A percentile compares a stretch with the other conserved stretches of the same genome.
Evolutionary conservation across 2,329 filamentous ascomycete genomes (phyloP).

Genomic region (Colletotrichum graminicola): DNA sequence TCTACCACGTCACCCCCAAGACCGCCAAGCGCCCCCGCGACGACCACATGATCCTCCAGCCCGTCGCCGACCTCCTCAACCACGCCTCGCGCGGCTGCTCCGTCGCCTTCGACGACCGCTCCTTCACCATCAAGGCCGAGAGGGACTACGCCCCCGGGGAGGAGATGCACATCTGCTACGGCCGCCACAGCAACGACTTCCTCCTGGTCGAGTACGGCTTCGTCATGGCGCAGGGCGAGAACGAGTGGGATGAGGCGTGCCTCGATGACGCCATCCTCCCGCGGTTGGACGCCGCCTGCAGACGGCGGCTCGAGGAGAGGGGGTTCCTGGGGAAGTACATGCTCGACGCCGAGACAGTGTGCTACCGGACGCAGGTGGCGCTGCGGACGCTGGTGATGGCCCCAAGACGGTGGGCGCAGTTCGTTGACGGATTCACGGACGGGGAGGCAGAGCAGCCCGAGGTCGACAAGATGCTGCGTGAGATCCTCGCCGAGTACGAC

Average conservation of each 20-base stretch:
- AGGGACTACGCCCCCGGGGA: conserved; percentile 66
- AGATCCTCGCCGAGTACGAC: conserved; percentile 55
- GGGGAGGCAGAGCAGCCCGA: conserved; percentile 56
- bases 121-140: conserved; percentile 68
- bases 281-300: conserved; percentile 51
- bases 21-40: conserved; percentile 58
- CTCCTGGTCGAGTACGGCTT: conserved; percentile 77
- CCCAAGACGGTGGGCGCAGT: conserved; percentile 57
- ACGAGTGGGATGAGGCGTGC: conserved; percentile 64
- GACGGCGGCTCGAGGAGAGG: conserved; percentile 55
- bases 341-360: conserved; percentile 63
- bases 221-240: conserved; percentile 57
- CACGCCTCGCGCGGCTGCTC: conserved; percentile 63
- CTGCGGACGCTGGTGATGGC: conserved; percentile 55
- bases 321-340: conserved; percentile 66
- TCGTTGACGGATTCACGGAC: conserved; percentile 61
- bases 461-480: conserved; percentile 53
- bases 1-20: conserved; percentile 66
- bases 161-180: conserved; percentile 79
- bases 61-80: conserved; percentile 80
- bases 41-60: conserved; percentile 77
- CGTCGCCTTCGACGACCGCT: conserved; percentile 61
- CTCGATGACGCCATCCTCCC: conserved; percentile 62
- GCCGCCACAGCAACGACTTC: conserved; percentile 78
- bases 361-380: conserved; percentile 68